Percentiles rank a stretch among this genome's conserved stretches.
phyloP scores from a whole-genome alignment of 495 filamentous ascomycete genomes.

The Penicillium argentinense region DNA sequence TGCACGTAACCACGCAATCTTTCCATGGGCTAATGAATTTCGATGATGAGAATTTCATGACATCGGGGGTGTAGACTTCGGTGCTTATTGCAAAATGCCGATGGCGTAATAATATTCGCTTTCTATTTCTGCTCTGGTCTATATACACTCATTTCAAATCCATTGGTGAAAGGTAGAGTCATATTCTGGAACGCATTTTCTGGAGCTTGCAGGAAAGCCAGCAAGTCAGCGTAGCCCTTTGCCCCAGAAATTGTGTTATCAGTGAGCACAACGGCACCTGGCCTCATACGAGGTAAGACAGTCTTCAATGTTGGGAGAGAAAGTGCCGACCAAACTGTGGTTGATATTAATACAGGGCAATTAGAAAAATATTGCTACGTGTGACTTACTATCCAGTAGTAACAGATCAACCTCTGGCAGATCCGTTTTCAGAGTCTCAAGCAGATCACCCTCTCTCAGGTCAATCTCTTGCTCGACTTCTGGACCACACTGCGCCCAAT shows the following conservation, averaged over 20 bases:
- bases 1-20: no score
- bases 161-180: constrained; percentile 32
- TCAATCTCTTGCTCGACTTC: constrained; percentile 47
- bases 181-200: constrained; percentile 28
- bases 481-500: constrained; percentile 48
- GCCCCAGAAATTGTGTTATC: constrained; percentile 45
- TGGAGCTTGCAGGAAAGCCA: constrained; percentile 22
- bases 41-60: no score
- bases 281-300: constrained; percentile 41
- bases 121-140: background rate
- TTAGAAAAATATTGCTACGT: background rate
- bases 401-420: constrained; percentile 49
- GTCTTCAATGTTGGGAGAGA: constrained; percentile 49
- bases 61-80: no score
- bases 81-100: background rate
- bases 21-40: no score
- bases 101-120: background rate
- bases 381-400: constrained; percentile 54
- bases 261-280: constrained; percentile 46
- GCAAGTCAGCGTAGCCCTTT: constrained; percentile 30
- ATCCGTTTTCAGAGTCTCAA: constrained; percentile 45
- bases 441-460: constrained; percentile 51
- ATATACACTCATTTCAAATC: constrained; percentile 32
- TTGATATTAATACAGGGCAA: background rate
- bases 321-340: constrained; percentile 50